Evolutionary conservation across 805 yeast genomes (phyloP).

Genomic region (Pichia heedii): DNA sequence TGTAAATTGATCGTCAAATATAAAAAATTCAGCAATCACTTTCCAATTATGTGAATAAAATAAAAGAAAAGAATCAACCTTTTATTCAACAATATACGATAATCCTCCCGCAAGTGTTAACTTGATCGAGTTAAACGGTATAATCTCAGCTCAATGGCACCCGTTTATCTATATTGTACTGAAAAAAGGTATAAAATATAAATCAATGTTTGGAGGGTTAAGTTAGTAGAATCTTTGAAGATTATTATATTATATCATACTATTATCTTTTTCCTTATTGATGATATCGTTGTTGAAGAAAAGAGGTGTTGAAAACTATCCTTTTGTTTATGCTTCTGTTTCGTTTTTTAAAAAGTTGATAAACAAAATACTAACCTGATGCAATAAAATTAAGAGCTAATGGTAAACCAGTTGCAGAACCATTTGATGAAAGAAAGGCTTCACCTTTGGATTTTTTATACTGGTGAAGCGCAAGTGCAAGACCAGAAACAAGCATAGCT

Average conservation of each 20-base stretch:
- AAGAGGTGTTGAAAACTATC: too few relatives aligned
- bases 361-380: slow-evolving; percentile 53
- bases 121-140: slow-evolving; percentile 81
- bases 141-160: slow-evolving; percentile 57
- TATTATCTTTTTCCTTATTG: too few relatives aligned
- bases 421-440: slow-evolving; percentile 66
- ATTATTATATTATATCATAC: too few relatives aligned
- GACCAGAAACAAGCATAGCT: slow-evolving; percentile 43
- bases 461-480: slow-evolving; percentile 50
- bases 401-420: slow-evolving; percentile 73
- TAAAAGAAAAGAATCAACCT: slow-evolving; percentile 3
- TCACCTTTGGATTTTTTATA: slow-evolving; percentile 30
- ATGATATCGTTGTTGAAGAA: too few relatives aligned
- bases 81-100: slow-evolving; percentile 29
- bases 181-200: too few relatives aligned
- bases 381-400: slow-evolving; percentile 85
- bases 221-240: too few relatives aligned
- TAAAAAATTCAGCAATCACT: too few relatives aligned
- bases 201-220: too few relatives aligned
- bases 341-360: background rate
- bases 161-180: slow-evolving; percentile 34
- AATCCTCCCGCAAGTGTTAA: slow-evolving; percentile 76
- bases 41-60: too few relatives aligned
- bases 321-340: too few relatives aligned
- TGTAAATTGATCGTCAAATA: too few relatives aligned